Evolutionary conservation across 2,329 filamentous ascomycete genomes (phyloP).

Genomic region (Microdochium paspali): DNA sequence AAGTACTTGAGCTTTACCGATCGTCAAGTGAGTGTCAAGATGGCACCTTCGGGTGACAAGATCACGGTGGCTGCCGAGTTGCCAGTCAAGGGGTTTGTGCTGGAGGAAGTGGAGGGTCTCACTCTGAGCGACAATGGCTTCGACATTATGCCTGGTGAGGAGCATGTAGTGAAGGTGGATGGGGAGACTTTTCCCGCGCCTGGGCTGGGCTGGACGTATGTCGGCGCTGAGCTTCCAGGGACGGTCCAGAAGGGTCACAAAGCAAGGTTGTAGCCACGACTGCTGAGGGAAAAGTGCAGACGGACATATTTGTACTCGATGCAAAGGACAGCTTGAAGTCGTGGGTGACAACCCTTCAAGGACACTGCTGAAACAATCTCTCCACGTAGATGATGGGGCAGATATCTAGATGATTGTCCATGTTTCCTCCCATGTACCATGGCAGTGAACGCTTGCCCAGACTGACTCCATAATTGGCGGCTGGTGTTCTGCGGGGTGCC

Average conservation of each 20-base stretch:
- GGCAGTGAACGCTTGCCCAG: too few species aligned
- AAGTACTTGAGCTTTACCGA: constrained; percentile 47
- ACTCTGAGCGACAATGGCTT: constrained; percentile 47
- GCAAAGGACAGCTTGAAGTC: too few species aligned
- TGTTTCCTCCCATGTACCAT: too few species aligned
- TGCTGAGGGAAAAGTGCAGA: too few species aligned
- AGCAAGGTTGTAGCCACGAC: neutral
- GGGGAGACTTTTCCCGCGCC: constrained; percentile 1
- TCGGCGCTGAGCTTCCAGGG: constrained; percentile 9
- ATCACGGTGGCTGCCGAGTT: constrained; percentile 25
- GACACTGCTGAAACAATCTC: too few species aligned
- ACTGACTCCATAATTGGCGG: too few species aligned
- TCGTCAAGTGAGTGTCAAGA: constrained; percentile 22
- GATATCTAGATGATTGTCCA: too few species aligned
- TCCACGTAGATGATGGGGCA: too few species aligned
- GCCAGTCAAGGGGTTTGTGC: constrained; percentile 48
- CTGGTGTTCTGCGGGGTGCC: too few species aligned
- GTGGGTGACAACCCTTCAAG: too few species aligned
- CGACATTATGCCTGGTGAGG: constrained; percentile 42
- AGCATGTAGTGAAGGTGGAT: constrained; percentile 15
- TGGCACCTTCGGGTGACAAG: constrained; percentile 14
- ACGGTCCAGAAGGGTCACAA: constrained; percentile 8
- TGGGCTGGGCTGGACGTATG: constrained; percentile 8
- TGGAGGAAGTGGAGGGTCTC: constrained; percentile 36
- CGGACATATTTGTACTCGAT: too few species aligned